Base-by-base conservation (phyloP, 495 filamentous ascomycete species). In the Penicillium crystallinum region DNA sequence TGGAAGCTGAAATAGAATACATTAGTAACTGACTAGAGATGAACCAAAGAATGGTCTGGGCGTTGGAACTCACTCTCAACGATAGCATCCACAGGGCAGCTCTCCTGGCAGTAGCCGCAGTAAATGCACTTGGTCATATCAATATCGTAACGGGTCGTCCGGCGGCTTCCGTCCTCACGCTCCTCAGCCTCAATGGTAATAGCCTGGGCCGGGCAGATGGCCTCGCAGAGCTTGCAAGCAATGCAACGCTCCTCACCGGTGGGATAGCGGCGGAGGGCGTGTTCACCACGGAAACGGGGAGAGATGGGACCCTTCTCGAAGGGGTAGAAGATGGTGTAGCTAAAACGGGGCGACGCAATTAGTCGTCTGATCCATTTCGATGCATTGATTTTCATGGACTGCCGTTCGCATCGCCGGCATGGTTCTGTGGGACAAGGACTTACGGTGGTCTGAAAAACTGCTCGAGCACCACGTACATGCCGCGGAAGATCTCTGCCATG, bases 61-160 rank as follows among this genome's bases (percentile, higher is more conserved):
- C 27, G 22, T 21, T 15, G 12, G 27, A n/a, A 71, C 78, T 65
- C 68, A 82, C 80, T 88, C 72, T 96, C 91, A 37, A 98, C 93
- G 69, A 98, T 97, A 31, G 93, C 93, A 72, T 98, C 93, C 27
- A 97, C 93, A 25, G 93, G 93, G 74, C 93, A 98, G 57, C 89
- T 95, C 78, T 98, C 93, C 75, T 98, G 93, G 80, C 93, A 98
- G 78, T 95, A 95, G 12, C 93, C 93, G 68, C 93, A 98, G 81
- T 97, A 98, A 69, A 98, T 98, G 74, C 93, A 98, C 79, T 98
- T 98, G 66, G 93, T 97, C 93, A 98, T 98, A 78, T 98, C 93
- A 69, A 98, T 96, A 75, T 98, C 93, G 74, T 98, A 98, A 66
- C 91, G 83, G 45, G 92, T 96, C 41, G 93, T 98, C 62, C 93